Conservation (phyloP, 192 early-diverging fungal genomes). For the Dissophora globulifera region DNA sequence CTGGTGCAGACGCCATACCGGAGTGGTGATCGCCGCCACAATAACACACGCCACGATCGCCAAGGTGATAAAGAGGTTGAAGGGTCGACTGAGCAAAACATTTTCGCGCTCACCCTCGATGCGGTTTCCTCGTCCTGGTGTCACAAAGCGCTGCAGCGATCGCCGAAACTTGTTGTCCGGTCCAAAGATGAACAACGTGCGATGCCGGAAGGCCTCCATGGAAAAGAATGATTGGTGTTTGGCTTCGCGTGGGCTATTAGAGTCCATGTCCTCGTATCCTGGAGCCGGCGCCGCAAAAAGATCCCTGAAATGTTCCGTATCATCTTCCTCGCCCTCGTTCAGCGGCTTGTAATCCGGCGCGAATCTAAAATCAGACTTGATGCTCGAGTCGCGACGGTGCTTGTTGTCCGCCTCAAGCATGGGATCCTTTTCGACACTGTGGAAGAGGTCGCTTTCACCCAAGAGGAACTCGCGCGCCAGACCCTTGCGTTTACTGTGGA, state of each 20-base stretch:
- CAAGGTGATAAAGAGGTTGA: conserved; percentile 56
- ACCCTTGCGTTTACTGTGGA: conserved; percentile 60
- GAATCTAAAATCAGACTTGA: conserved; percentile 12
- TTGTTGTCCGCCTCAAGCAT: conserved; percentile 5
- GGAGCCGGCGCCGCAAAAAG: conserved; percentile 3
- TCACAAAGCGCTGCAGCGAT: conserved; percentile 61
- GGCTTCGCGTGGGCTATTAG: too few relatives aligned
- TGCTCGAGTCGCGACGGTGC: conserved; percentile 12
- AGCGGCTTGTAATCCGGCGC: conserved; percentile 6
- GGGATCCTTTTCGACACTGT: conserved; percentile 24
- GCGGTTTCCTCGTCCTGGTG: conserved; percentile 60
- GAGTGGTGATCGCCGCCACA: conserved; percentile 57
- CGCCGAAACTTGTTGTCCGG: conserved; percentile 57
- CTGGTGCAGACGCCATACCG: conserved; percentile 60
- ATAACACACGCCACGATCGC: conserved; percentile 63
- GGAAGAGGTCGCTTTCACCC: conserved; percentile 45
- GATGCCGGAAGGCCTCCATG: conserved; percentile 32
- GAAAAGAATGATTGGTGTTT: conserved; percentile 19
- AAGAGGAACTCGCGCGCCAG: conserved; percentile 59
- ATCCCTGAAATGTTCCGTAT: conserved; percentile 32
- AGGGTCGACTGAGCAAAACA: conserved; percentile 52
- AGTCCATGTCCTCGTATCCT: conserved; percentile 1
- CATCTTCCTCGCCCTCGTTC: conserved; percentile 15
- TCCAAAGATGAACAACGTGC: conserved; percentile 64
- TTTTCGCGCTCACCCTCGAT: conserved; percentile 57